Conservation (phyloP, 2,329 filamentous ascomycete genomes). For the Ophiocordyceps unilateralis region DNA sequence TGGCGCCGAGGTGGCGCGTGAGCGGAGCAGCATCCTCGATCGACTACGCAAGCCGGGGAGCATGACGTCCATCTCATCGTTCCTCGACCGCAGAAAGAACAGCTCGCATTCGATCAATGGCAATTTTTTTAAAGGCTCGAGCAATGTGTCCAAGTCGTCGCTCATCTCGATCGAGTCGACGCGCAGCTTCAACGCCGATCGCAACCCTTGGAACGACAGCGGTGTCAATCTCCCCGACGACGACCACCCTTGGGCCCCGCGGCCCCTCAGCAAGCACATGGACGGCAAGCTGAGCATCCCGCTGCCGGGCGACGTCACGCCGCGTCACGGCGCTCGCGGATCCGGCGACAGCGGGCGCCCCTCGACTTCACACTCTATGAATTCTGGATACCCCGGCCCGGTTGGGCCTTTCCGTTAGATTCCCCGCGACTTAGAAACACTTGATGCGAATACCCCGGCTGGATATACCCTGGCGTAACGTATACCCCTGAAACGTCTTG, state of each 20-base stretch:
- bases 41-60: conserved; percentile 86
- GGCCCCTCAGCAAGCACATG: conserved; percentile 47
- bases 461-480: conserved; percentile 49
- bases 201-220: conserved; percentile 96
- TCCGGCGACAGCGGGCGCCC: conserved; percentile 85
- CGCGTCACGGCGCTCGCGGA: conserved; percentile 65
- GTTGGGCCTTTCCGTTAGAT: conserved; percentile 82
- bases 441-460: conserved; percentile 42
- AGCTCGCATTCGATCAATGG: conserved; percentile 66
- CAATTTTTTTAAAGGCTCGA: conserved; percentile 84
- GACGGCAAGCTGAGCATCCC: conserved; percentile 46
- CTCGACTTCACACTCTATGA: conserved; percentile 85
- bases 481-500: conserved; percentile 27
- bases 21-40: conserved; percentile 74
- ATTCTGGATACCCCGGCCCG: conserved; percentile 89
- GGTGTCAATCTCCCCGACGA: conserved; percentile 88
- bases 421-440: conserved; percentile 23
- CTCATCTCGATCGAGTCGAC: conserved; percentile 92
- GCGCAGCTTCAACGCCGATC: conserved; percentile 74
- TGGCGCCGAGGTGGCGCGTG: conserved; percentile 60
- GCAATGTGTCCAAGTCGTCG: conserved; percentile 83
- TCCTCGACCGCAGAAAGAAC: conserved; percentile 89
- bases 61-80: conserved; percentile 90
- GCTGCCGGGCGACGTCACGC: conserved; percentile 65
- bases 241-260: conserved; percentile 49